Conservation (phyloP, 192 early-diverging fungal species). For the Linnemannia hyalina region DNA sequence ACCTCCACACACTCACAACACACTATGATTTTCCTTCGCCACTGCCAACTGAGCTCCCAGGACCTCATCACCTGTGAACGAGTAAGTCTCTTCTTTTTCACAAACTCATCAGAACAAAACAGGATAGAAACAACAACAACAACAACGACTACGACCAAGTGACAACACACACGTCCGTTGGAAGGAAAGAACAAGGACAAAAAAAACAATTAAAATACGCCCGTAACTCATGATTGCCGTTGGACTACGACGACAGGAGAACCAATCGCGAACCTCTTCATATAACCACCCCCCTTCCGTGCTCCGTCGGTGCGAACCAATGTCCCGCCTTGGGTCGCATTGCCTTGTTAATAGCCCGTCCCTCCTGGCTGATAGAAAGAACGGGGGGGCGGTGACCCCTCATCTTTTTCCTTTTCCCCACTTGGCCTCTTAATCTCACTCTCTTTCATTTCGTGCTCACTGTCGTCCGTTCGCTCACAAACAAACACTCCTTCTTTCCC, state of each 20-base stretch:
- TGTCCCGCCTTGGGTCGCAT: not conserved
- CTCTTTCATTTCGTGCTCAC: not conserved
- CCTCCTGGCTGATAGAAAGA: not conserved
- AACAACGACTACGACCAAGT: not conserved
- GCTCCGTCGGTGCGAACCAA: not conserved
- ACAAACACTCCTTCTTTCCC: not conserved
- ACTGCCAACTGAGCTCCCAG: conserved; percentile 63
- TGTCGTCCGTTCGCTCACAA: not conserved
- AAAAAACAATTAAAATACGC: not conserved
- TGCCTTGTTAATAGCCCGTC: not conserved
- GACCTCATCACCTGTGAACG: conserved; percentile 73
- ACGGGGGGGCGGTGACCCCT: conserved; percentile 11
- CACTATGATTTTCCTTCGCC: conserved; percentile 62
- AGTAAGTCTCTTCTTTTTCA: conserved; percentile 37
- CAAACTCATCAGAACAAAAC: not conserved
- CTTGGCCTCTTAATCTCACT: not conserved
- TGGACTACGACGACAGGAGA: not conserved
- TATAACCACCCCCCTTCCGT: conserved; percentile 4
- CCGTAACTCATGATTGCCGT: not conserved
- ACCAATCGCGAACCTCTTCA: conserved; percentile 19
- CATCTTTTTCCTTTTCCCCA: not conserved
- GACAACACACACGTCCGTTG: not conserved
- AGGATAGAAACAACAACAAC: not conserved
- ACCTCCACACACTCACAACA: not conserved
- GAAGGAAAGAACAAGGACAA: not conserved